phyloP scores from a whole-genome alignment of 202 grass and related monocot species.

The Eragrostis tef region DNA sequence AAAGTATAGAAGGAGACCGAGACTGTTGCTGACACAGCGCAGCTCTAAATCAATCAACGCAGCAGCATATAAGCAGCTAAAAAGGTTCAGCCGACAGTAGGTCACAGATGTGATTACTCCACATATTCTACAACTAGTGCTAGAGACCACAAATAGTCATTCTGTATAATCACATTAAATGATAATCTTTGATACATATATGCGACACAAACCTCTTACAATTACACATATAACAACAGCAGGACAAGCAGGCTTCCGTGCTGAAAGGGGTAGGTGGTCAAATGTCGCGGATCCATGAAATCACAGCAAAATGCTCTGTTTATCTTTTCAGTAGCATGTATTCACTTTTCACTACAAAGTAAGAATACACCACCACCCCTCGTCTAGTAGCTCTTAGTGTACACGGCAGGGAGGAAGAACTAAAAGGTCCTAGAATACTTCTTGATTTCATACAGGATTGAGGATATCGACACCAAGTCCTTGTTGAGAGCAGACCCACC shows the following conservation, averaged over 20 bases:
- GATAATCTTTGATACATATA: conserved; percentile 1
- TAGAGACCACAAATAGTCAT: neutral
- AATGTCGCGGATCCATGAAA: neutral
- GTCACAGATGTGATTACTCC: neutral
- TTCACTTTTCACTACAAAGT: conserved; percentile 16
- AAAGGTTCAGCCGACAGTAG: too few species aligned
- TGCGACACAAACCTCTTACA: neutral
- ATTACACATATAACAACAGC: neutral
- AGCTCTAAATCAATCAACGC: neutral
- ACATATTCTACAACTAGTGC: neutral
- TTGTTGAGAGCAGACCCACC: conserved; percentile 79
- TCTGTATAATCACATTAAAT: conserved; percentile 1
- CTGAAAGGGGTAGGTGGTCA: neutral
- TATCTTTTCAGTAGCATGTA: conserved; percentile 16
- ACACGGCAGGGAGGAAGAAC: conserved; percentile 41
- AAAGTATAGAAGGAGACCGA: too few species aligned
- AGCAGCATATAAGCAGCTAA: too few species aligned
- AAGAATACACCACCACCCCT: conserved; percentile 33
- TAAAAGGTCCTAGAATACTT: conserved; percentile 99
- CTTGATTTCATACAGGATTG: conserved; percentile 95
- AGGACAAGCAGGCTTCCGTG: neutral
- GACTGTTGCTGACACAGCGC: neutral
- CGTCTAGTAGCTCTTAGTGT: conserved; percentile 36
- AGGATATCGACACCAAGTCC: conserved; percentile 93
- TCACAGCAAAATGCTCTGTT: conserved; percentile 31